These are phyloP conservation scores for Colletotrichum chrysophilum DNA, from an alignment of 2,329 filamentous ascomycete species.

Conservation along the genomic window DNA sequence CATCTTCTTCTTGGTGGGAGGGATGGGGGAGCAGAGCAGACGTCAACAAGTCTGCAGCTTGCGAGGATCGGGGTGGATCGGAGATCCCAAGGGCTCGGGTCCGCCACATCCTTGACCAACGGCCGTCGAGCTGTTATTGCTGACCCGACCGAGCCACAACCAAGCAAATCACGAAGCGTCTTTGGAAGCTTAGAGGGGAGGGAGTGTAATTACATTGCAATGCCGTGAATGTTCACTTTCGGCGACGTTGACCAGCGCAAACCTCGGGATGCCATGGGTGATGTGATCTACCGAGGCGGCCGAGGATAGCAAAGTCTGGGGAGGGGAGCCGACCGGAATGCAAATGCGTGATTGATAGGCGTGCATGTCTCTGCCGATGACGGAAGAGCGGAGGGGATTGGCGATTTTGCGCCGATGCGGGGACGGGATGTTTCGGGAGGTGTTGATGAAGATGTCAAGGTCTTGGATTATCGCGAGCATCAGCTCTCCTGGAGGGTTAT, in stretches of 20 bases:
- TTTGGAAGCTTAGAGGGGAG: background rate
- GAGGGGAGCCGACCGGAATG: background rate
- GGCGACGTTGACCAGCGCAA: background rate
- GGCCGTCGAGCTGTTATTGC: background rate
- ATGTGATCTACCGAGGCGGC: background rate
- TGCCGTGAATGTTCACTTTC: background rate
- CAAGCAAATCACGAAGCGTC: background rate
- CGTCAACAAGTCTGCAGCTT: background rate
- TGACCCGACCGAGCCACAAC: background rate
- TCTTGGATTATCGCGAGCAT: background rate
- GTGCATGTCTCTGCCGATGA: background rate
- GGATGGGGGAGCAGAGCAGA: background rate
- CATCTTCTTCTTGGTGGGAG: background rate
- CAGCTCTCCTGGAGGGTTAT: background rate
- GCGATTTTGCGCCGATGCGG: background rate
- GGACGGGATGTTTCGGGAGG: conserved; percentile 4
- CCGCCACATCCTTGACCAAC: background rate
- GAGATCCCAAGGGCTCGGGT: background rate
- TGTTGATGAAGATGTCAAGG: background rate
- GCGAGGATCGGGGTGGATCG: conserved; percentile 3
- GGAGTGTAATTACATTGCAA: background rate
- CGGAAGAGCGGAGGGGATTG: background rate
- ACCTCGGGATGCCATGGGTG: background rate
- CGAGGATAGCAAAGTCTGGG: background rate
- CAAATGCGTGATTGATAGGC: background rate